phyloP scores from a whole-genome alignment of 2,329 filamentous ascomycete genomes.

The Exophiala sp. region DNA sequence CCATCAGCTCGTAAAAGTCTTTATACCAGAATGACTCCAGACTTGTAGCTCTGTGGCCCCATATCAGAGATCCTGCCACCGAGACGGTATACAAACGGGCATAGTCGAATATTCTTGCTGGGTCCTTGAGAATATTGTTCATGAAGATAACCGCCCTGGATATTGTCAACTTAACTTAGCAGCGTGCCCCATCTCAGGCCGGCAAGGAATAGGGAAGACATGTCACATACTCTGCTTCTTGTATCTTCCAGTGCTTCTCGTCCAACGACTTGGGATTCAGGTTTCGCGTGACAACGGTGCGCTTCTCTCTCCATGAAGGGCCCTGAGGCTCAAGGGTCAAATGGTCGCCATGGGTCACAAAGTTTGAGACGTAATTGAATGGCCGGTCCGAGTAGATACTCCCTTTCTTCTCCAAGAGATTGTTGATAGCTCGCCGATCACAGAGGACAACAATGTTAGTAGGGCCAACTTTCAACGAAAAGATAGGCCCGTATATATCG shows the following conservation, averaged over 20 bases:
- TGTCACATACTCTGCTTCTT: conserved; percentile 24
- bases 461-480: conserved; percentile 39
- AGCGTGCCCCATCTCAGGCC: too few relatives aligned
- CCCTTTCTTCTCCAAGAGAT: conserved; percentile 43
- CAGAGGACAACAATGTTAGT: conserved; percentile 40
- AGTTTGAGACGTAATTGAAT: conserved; percentile 11
- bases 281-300: conserved; percentile 39
- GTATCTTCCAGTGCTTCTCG: conserved; percentile 24
- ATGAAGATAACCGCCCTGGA: conserved; percentile 13
- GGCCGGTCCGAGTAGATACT: conserved; percentile 42
- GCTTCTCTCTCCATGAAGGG: conserved; percentile 17
- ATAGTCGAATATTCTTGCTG: conserved; percentile 9
- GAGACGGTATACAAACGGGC: conserved; percentile 14
- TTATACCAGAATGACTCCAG: conserved; percentile 19
- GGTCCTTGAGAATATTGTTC: conserved; percentile 13
- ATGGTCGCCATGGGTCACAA: conserved; percentile 19
- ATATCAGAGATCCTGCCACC: conserved; percentile 6
- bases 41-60: conserved; percentile 14
- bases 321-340: conserved; percentile 21
- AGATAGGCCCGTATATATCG: conserved; percentile 39
- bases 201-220: too few relatives aligned
- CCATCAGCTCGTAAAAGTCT: conserved; percentile 10
- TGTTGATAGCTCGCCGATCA: conserved; percentile 36
- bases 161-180: too few relatives aligned
- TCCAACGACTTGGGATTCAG: conserved; percentile 43